These are phyloP conservation scores for Metroxylon sagu DNA, from an alignment of 176 grass and related monocot genomes.

Conservation along the genomic window DNA sequence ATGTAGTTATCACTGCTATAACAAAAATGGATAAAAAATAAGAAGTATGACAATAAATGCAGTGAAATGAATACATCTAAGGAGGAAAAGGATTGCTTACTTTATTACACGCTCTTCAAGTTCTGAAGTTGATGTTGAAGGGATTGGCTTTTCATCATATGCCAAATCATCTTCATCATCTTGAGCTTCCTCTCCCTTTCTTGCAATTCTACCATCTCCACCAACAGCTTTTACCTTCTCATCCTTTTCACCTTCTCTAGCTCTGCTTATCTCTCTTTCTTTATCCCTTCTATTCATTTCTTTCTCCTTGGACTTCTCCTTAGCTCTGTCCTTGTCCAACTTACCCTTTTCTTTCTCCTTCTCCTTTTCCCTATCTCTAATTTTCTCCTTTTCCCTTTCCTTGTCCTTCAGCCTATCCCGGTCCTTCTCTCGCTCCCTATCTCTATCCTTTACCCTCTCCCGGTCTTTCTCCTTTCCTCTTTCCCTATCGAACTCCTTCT, in stretches of 20 bases:
- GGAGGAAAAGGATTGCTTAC: conserved; percentile 21
- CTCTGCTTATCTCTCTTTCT: conserved; percentile 16
- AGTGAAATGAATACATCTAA: too few relatives aligned
- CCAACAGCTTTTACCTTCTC: conserved; percentile 25
- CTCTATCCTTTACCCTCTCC: conserved; percentile 10
- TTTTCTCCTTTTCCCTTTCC: conserved; percentile 39
- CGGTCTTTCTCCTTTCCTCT: conserved; percentile 12
- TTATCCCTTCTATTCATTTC: conserved; percentile 27
- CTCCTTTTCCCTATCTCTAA: conserved; percentile 50
- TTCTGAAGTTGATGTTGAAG: conserved; percentile 15
- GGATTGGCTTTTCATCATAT: background rate
- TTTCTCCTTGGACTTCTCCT: conserved; percentile 8
- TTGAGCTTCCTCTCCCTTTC: background rate
- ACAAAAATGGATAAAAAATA: too few relatives aligned
- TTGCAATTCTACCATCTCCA: background rate
- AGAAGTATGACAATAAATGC: too few relatives aligned
- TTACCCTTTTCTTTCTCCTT: conserved; percentile 5
- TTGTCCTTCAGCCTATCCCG: conserved; percentile 2
- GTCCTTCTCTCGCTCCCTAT: conserved; percentile 22
- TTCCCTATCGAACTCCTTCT: conserved; percentile 11
- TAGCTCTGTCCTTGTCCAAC: conserved; percentile 1
- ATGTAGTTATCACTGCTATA: too few relatives aligned
- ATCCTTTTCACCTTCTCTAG: conserved; percentile 17
- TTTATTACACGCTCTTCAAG: conserved; percentile 53
- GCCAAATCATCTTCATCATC: background rate